Percentiles rank a stretch among this genome's conserved stretches.
Conservation (phyloP, 768 basidiomycete species). For the Xanthoconium purpureum region DNA sequence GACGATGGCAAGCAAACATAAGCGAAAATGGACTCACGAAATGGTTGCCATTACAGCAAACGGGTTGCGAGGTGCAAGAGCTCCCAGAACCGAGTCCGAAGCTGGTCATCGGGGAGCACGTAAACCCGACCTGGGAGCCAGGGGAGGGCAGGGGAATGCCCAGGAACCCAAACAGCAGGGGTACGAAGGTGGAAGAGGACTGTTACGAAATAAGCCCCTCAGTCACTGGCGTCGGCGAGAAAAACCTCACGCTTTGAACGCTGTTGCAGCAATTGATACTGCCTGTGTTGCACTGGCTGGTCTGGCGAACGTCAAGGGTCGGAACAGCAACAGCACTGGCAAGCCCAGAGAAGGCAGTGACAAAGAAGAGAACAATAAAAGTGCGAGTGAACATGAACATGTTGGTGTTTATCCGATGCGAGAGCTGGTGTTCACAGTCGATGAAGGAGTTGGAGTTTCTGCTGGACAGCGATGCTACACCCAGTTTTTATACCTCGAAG, state of each 20-base stretch:
- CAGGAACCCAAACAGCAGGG: not conserved
- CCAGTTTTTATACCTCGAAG: not conserved
- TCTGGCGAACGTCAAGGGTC: not conserved
- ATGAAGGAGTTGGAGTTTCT: not conserved
- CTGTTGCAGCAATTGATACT: constrained; percentile 17
- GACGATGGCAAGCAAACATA: not conserved
- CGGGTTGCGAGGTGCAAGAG: not conserved
- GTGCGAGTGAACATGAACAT: constrained; percentile 10
- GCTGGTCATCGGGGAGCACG: not conserved
- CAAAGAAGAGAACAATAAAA: not conserved
- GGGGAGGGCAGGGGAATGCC: not conserved
- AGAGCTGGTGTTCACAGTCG: not conserved
- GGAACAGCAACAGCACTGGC: constrained; percentile 2
- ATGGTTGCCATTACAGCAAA: not conserved
- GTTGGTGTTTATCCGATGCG: not conserved
- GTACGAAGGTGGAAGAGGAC: not conserved
- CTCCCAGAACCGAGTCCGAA: not conserved
- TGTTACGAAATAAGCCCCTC: not conserved
- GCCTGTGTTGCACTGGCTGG: constrained; percentile 39
- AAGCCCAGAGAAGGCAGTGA: constrained; percentile 5
- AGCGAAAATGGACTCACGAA: not conserved
- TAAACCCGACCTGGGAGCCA: not conserved
- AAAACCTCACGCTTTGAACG: not conserved
- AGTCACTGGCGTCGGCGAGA: not conserved
- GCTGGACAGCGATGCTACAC: not conserved